Conservation (phyloP, 768 basidiomycete species). For the Leucocoprinus sp. region DNA sequence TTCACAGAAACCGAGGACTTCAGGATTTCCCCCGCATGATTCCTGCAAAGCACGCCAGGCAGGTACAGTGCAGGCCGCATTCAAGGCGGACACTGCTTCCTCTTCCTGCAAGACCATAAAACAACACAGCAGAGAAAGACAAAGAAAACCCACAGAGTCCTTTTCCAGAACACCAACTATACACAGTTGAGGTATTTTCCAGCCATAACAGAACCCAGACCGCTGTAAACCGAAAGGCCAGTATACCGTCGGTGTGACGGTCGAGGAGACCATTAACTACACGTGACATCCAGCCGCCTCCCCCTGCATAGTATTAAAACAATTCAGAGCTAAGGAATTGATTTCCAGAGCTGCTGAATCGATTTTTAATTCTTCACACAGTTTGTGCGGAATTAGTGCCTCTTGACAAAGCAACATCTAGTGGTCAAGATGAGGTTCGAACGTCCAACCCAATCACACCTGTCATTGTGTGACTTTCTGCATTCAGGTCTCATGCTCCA, state of each 20-base stretch:
- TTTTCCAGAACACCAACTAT: slow-evolving; percentile 42
- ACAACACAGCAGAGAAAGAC: not conserved
- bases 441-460: no score
- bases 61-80: slow-evolving; percentile 1
- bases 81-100: not conserved
- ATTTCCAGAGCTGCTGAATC: not conserved
- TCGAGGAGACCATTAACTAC: not conserved
- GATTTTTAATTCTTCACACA: not conserved
- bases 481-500: no score
- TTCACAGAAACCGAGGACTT: slow-evolving; percentile 25
- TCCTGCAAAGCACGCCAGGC: slow-evolving; percentile 20
- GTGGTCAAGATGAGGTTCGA: no score
- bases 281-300: not conserved
- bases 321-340: no score
- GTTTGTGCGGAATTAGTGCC: not conserved
- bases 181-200: slow-evolving; percentile 39
- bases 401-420: no score
- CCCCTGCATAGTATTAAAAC: no score
- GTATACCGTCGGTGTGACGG: slow-evolving; percentile 34
- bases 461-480: no score
- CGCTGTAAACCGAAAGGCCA: slow-evolving; percentile 46
- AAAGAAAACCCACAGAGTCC: slow-evolving; percentile 3
- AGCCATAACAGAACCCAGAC: slow-evolving; percentile 54
- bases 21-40: slow-evolving; percentile 25
- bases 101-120: slow-evolving; percentile 1